Evolutionary conservation across 1,284 basidiomycete genomes (phyloP), one percentile per base, ranked within the genome.

Genomic region (Chalciporus sp.): DNA sequence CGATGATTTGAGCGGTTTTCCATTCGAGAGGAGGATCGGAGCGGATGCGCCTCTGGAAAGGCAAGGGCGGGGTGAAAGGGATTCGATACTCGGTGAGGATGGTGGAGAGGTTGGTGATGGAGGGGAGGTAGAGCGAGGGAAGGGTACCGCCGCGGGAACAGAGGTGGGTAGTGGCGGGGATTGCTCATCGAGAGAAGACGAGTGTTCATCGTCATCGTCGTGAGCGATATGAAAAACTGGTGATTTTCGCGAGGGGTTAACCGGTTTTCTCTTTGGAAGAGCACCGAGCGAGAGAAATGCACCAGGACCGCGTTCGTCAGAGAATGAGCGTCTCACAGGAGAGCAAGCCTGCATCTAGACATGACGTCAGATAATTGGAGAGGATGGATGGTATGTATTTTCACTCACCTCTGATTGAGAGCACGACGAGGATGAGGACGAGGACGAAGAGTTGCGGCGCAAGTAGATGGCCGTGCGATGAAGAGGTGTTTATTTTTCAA

Each of bases 1-100:
- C 0, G 92, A 92, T 0, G 91, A 84, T 68, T 95, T 94, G 71
- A 98, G 86, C 1, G 93, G 90, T 70, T 94, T 92, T 50, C 94
- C 93, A 60, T 94, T 96, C 20, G 90, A 82, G 33, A 95, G 80
- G 51, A 92, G 68, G 56, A 86, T 74, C 37, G 68, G 54, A 0
- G 76, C 66, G 0, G 72, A 69, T 2, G 72, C 74, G 16, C 53
- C 53, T 27, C 55, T n/a, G 64, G 56, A 0, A 69, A 76, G 28
- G 71, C 64, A 40, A 17, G 53, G 35, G 23, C 20, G n/a, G 20
- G 19, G 58, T 41, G 31, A 67, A 1, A 67, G 56, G 14, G 28
- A 29, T 11, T 9, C 28, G 28, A 11, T 0, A 61, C 52, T 40
- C 26, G 51, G 2, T 51, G 50, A 67, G 14, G 51, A 29, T 47